Evolutionary conservation across 176 grass and related monocot genomes (phyloP).

Genomic region (Sorghum bicolor): DNA sequence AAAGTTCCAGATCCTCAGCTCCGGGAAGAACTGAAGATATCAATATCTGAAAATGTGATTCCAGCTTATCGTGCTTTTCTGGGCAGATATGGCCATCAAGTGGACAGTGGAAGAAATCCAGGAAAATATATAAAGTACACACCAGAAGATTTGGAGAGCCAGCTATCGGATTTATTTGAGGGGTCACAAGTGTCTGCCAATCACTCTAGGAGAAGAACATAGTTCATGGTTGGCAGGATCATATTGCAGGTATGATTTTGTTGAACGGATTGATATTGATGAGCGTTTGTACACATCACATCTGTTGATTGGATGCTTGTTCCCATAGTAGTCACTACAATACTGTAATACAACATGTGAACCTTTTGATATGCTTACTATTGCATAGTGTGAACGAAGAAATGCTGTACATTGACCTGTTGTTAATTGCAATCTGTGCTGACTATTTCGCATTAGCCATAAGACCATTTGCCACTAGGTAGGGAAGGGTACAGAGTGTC

Average conservation of each 20-base stretch:
- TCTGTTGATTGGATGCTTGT: conserved; percentile 31
- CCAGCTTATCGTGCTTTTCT: conserved; percentile 87
- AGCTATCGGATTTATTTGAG: conserved; percentile 82
- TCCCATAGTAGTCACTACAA: conserved; percentile 17
- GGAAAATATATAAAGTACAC: conserved; percentile 80
- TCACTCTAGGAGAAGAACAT: conserved; percentile 58
- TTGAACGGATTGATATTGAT: conserved; percentile 6
- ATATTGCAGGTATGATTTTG: conserved; percentile 42
- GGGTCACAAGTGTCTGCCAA: conserved; percentile 54
- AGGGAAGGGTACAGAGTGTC: background rate
- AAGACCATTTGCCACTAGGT: background rate
- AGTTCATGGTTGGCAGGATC: conserved; percentile 31
- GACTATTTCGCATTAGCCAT: background rate
- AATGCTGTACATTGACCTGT: conserved; percentile 24
- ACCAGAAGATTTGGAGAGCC: conserved; percentile 80
- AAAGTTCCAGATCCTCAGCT: conserved; percentile 88
- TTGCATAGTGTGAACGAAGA: conserved; percentile 22
- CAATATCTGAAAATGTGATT: conserved; percentile 86
- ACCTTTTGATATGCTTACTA: conserved; percentile 5
- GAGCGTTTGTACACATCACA: background rate
- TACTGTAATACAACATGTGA: conserved; percentile 21
- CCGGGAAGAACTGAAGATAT: conserved; percentile 94
- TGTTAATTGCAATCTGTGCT: background rate
- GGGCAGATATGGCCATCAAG: conserved; percentile 75
- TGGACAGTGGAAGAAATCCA: conserved; percentile 64